Evolutionary conservation across 2,329 filamentous ascomycete species (phyloP).

Genomic region (Huntiella omanensis): DNA sequence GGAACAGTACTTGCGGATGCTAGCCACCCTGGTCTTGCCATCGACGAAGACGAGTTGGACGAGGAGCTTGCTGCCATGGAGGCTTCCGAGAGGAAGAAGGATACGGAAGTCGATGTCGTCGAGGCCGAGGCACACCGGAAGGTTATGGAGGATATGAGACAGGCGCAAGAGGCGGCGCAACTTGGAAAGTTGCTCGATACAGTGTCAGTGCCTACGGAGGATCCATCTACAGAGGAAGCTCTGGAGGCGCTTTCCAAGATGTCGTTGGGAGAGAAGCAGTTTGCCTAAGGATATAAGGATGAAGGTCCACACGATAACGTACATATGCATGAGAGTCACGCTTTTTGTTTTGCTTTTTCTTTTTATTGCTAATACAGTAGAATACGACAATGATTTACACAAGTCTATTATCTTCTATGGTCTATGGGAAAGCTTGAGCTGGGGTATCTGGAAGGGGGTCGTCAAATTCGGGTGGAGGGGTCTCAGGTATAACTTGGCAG

Average conservation of each 20-base stretch:
- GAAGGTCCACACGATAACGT: no score
- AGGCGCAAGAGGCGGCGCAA: constrained; percentile 26
- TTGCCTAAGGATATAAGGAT: constrained; percentile 7
- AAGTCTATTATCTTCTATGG: no score
- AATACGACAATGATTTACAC: no score
- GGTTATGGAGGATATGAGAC: constrained; percentile 17
- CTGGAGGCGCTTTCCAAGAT: constrained; percentile 21
- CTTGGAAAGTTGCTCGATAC: constrained; percentile 31
- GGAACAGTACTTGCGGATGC: constrained; percentile 54
- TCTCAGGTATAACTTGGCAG: no score
- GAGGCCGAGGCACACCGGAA: constrained; percentile 22
- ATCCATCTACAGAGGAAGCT: constrained; percentile 14
- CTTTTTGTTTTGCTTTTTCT: no score
- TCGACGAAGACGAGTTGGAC: constrained; percentile 74
- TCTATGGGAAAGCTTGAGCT: no score
- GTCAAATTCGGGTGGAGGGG: no score
- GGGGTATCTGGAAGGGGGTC: no score
- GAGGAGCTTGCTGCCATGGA: constrained; percentile 70
- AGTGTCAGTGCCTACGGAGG: constrained; percentile 5
- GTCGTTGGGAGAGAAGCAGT: constrained; percentile 19
- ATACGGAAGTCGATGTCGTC: constrained; percentile 25
- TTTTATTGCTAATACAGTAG: no score
- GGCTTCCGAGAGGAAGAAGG: constrained; percentile 33
- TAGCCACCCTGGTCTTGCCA: constrained; percentile 21
- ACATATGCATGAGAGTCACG: no score